Evolutionary conservation across 257 asterid species (phyloP).

Genomic region (Paulownia fortunei): DNA sequence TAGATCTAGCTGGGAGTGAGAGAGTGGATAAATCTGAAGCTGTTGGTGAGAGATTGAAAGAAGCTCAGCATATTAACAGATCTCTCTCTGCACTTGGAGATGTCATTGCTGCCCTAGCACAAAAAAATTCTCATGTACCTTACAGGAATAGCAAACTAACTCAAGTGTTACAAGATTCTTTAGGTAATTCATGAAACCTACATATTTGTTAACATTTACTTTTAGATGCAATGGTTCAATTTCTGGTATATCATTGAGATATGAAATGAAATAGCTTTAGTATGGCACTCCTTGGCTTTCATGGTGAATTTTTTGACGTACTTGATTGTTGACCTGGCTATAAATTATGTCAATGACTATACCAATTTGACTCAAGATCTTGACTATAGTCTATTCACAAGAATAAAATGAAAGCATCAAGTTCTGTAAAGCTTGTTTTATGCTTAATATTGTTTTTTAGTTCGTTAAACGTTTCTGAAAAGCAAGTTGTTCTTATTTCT

Average conservation of each 20-base stretch:
- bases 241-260: conserved; percentile 5
- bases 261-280: background rate
- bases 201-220: background rate
- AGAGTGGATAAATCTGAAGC: conserved; percentile 94
- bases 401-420: conserved; percentile 13
- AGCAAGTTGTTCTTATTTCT: conserved; percentile 2
- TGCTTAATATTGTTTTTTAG: background rate
- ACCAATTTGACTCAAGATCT: background rate
- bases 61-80: conserved; percentile 89
- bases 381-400: background rate
- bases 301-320: background rate
- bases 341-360: background rate
- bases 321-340: background rate
- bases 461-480: background rate
- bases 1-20: conserved; percentile 95
- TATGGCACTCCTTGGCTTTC: background rate
- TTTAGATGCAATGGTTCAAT: background rate
- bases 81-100: conserved; percentile 95
- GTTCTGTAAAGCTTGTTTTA: background rate
- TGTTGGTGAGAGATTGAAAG: conserved; percentile 88
- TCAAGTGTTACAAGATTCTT: conserved; percentile 90
- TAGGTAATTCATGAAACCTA: conserved; percentile 50
- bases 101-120: conserved; percentile 93
- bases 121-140: conserved; percentile 85
- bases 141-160: conserved; percentile 94